These are phyloP conservation scores for Scheffersomyces quercinus DNA, from an alignment of 1,139 yeast genomes.

Conservation along the genomic window DNA sequence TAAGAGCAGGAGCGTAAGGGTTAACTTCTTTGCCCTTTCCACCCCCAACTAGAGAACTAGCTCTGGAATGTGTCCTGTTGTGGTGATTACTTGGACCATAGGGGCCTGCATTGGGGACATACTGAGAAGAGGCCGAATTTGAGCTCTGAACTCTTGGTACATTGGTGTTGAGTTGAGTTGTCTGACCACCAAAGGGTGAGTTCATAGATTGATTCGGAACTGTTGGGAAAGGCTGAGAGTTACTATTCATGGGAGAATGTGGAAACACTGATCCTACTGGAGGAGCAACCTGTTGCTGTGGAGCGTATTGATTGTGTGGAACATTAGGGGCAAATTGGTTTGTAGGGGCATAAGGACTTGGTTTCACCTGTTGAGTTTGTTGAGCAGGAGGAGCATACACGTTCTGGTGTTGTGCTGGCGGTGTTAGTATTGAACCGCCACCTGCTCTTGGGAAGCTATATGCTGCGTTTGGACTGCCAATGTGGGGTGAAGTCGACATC, in stretches of 20 bases:
- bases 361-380: constrained; percentile 2
- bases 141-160: constrained; percentile 12
- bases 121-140: constrained; percentile 36
- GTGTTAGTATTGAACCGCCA: constrained; percentile 1
- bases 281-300: not conserved
- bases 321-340: not conserved
- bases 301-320: not conserved
- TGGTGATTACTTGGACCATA: constrained; percentile 43
- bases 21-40: constrained; percentile 41
- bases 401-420: constrained; percentile 1
- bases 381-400: constrained; percentile 6
- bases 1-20: constrained; percentile 45
- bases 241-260: too few relatives aligned
- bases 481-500: not conserved
- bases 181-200: not conserved
- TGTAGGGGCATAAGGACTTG: constrained; percentile 5
- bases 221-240: not conserved
- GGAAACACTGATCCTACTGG: too few relatives aligned
- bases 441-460: constrained; percentile 7
- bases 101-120: constrained; percentile 49
- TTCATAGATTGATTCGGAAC: not conserved
- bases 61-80: constrained; percentile 39
- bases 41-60: constrained; percentile 44
- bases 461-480: constrained; percentile 2
- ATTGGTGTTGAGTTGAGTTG: constrained; percentile 14